Base-by-base conservation (phyloP, 2,329 filamentous ascomycete species). In the Myrmaecium sp. region DNA sequence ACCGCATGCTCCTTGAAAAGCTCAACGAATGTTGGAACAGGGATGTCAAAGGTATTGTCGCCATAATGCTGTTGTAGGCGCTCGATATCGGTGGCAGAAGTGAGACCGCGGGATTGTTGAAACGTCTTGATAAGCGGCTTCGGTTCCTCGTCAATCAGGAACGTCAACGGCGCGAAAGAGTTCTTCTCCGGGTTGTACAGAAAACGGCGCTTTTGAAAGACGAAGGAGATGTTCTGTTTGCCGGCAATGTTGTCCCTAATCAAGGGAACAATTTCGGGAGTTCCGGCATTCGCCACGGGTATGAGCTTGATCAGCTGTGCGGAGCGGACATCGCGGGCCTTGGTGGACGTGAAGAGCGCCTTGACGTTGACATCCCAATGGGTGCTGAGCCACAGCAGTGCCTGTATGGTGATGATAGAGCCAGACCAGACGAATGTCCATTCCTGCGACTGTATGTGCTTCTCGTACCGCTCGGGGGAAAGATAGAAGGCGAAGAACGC, bases 1-100 rank as follows among this genome's bases (percentile, higher is more conserved):
- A 98, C 91, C 14, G 91, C 86, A 52, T 98, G 91, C 55, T 98
- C 89, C 54, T 92, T 80, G 68, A 93, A 98, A 26, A 98, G 69
- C 57, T 98, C 89, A 27, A 77, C 73, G 41, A 98, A 98, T 7
- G 79, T 86, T 4, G 91, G 89, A 8, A 98, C 84, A 5, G 91
- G 89, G 27, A 98, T 98, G 46, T 98, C 89, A 49, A 98, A 98
- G 9, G 79, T 83, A 50, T 98, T 98, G 42, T 74, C 66, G 43
- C 89, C 89, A 65, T 95, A 98, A 58, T 98, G 79, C 47, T 94
- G 77, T 42, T 86, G 74, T 29, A 94, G 60, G 32, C 73, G 69
- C 30, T 77, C 69, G 32, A 94, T 63, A 41, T 94, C 80, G n/a
- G 71, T 63, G 37, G 74, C 64, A 30, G 69, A 72, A 6, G 66